Base-by-base conservation (phyloP, 1,284 basidiomycete species). In the Cutaneotrichosporon sp. region DNA sequence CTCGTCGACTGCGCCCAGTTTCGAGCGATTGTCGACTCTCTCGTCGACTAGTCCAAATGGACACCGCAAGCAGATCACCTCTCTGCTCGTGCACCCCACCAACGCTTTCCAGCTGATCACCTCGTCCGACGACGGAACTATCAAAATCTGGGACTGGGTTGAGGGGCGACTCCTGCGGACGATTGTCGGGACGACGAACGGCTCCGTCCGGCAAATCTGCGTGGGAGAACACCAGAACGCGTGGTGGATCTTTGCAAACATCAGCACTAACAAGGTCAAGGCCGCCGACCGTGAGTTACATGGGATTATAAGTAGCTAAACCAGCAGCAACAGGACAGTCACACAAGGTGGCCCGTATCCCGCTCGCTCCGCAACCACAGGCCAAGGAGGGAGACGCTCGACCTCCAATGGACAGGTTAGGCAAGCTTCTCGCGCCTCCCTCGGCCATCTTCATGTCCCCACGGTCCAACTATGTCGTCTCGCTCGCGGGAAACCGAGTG, bases 121-220 rank as follows among this genome's bases (percentile, higher is more conserved):
- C 9, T 84, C 84, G 27, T 90, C 90, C 3, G 71, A 86, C 49
- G 88, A 93, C 64, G 94, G 93, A 11, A 81, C 80, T 24, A 75
- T 97, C 61, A 84, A 89, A 70, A 77, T 94, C 11, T 97, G 94
- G 94, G 91, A 97, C 75, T 94, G 88, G 71, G 77, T 94, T 47
- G 92, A 97, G 59, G 92, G 86, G 1, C 78, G 81, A 4, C 76
- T 96, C 14, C 77, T 97, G 51, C 83, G 85, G 59, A 87, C 84
- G 1, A 81, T 93, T 52, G 78, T 81, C 54, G 66, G 88, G 38
- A 59, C 79, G 37, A 81, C 86, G 54, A 83, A 89, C 5, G 85
- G 96, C 60, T 80, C 84, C 51, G 59, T 72, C n/a, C 41, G 57
- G 19, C 66, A 69, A 32, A 55, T 69, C 33, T 63, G 65, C 31